Evolutionary conservation across 75 land plant species (phyloP).

Genomic region (Picea glauca): DNA sequence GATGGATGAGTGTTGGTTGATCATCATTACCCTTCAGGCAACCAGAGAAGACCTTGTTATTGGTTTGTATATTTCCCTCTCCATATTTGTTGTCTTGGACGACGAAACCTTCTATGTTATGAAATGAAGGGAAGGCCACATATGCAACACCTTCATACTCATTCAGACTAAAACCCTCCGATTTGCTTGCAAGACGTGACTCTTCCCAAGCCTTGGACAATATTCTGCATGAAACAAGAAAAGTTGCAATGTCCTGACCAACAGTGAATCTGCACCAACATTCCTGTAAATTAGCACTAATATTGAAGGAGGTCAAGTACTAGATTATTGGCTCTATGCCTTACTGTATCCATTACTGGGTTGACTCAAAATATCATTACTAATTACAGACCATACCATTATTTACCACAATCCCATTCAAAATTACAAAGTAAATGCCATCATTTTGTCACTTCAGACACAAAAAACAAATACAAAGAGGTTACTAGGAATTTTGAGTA

Average conservation of each 20-base stretch:
- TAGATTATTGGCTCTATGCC: too few species aligned
- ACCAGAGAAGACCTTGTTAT: not conserved
- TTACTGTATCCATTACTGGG: too few species aligned
- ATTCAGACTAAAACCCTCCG: not conserved
- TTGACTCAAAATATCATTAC: too few species aligned
- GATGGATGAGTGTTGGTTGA: not conserved
- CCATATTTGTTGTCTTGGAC: not conserved
- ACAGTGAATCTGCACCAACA: not conserved
- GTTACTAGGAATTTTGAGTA: too few species aligned
- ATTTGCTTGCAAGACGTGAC: not conserved
- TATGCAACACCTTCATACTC: not conserved
- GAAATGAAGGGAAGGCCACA: not conserved
- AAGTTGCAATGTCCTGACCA: not conserved
- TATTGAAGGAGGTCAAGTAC: too few species aligned
- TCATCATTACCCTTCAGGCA: not conserved
- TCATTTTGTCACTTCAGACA: too few species aligned
- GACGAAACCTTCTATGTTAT: not conserved
- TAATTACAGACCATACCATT: too few species aligned
- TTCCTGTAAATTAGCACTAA: not conserved
- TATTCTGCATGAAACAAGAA: not conserved
- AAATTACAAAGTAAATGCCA: too few species aligned
- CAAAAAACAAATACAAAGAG: too few species aligned
- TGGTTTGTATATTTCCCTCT: not conserved
- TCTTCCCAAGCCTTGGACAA: not conserved
- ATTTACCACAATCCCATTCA: too few species aligned